Conservation (phyloP, 2,329 filamentous ascomycete genomes). For the Penicillium sp. region DNA sequence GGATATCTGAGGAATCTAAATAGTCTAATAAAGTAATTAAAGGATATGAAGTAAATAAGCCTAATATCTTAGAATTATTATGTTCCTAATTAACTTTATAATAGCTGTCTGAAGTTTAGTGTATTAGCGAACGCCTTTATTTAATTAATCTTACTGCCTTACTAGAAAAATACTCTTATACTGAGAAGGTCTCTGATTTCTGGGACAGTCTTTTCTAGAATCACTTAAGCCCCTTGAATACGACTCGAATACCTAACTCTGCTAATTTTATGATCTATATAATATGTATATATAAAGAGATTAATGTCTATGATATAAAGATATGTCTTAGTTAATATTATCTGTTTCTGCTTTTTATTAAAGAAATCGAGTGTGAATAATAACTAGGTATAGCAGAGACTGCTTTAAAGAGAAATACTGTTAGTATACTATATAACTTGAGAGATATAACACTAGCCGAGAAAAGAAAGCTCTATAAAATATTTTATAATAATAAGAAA, state of each 20-base stretch:
- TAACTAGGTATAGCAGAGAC: neutral
- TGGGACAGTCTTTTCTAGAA: neutral
- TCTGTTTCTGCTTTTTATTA: neutral
- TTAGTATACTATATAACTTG: neutral
- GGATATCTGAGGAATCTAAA: neutral
- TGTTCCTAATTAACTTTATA: neutral
- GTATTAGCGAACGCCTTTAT: neutral
- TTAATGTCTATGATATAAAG: neutral
- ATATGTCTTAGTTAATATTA: neutral
- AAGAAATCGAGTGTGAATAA: slow-evolving; percentile 7
- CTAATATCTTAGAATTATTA: neutral
- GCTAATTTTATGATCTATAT: neutral
- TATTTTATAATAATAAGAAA: slow-evolving; percentile 8
- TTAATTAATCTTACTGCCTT: neutral
- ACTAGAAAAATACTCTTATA: neutral
- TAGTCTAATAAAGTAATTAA: neutral
- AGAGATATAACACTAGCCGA: neutral
- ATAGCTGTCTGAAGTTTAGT: neutral
- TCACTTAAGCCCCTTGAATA: neutral
- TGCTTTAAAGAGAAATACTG: slow-evolving; percentile 5
- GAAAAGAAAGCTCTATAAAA: slow-evolving; percentile 3
- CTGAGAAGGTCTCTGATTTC: neutral
- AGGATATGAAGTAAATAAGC: neutral
- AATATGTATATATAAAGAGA: neutral
- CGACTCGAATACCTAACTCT: neutral